phyloP scores from a whole-genome alignment of 2,329 filamentous ascomycete genomes.

The Aspergillus nomiae region DNA sequence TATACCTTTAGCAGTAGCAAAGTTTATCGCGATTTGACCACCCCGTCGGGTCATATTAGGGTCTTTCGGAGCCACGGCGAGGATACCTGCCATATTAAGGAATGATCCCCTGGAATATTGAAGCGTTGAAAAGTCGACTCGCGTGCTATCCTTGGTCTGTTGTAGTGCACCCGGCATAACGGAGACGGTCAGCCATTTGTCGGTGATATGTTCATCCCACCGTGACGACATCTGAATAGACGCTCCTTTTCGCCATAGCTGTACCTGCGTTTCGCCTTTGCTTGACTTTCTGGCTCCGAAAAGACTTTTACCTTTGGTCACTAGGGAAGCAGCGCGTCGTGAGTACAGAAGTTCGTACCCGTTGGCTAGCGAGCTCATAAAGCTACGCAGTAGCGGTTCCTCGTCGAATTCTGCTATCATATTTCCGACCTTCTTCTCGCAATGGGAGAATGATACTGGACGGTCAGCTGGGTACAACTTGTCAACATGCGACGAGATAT shows the following conservation, averaged over 20 bases:
- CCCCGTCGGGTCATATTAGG: conserved; percentile 17
- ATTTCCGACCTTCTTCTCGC: conserved; percentile 26
- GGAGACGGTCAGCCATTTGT: conserved; percentile 33
- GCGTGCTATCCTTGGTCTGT: conserved; percentile 23
- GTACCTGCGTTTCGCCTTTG: conserved; percentile 30
- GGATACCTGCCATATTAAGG: conserved; percentile 32
- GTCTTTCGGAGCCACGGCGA: conserved; percentile 27
- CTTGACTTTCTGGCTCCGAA: conserved; percentile 26
- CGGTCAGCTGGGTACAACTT: conserved; percentile 28
- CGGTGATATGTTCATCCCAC: conserved; percentile 28
- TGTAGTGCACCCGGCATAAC: conserved; percentile 18
- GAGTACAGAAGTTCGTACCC: conserved; percentile 31
- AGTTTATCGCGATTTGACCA: conserved; percentile 29
- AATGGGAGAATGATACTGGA: conserved; percentile 32
- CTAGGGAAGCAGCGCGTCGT: conserved; percentile 27
- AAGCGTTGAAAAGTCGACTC: conserved; percentile 22
- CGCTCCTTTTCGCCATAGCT: conserved; percentile 32
- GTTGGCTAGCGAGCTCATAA: conserved; percentile 31
- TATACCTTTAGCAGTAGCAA: conserved; percentile 27
- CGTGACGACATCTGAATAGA: conserved; percentile 27
- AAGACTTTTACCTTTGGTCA: conserved; percentile 25
- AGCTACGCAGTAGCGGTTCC: conserved; percentile 20
- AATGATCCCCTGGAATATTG: conserved; percentile 26
- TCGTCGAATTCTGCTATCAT: conserved; percentile 25
- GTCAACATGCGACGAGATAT: conserved; percentile 34